A percentile compares a stretch with the other conserved stretches of the same genome.
Evolutionary conservation across 129 eudicot genomes (phyloP).

Genomic region (Flaveria trinervia): DNA sequence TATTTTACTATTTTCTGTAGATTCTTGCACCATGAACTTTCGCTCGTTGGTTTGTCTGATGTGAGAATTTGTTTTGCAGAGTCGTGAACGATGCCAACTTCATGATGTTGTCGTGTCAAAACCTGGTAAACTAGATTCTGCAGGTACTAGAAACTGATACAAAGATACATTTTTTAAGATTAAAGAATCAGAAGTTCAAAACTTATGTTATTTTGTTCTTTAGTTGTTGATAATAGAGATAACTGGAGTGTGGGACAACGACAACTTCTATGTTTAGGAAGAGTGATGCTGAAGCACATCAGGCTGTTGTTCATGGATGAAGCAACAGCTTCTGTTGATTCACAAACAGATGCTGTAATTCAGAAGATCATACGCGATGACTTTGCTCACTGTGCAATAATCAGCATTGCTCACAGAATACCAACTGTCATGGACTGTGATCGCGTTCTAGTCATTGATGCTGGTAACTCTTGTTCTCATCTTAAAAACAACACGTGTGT

Average conservation of each 20-base stretch:
- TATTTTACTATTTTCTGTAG: background rate
- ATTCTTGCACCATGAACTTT: background rate
- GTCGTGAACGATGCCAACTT: conserved; percentile 91
- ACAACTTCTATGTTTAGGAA: conserved; percentile 83
- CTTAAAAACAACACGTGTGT: background rate
- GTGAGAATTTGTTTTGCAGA: conserved; percentile 37
- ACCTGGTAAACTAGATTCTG: conserved; percentile 78
- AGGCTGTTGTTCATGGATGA: conserved; percentile 86
- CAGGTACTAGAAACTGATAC: conserved; percentile 45
- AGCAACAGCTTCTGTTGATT: conserved; percentile 98
- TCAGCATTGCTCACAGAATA: conserved; percentile 94
- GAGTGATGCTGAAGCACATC: conserved; percentile 79
- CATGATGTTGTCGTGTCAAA: conserved; percentile 79
- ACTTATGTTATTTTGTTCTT: background rate
- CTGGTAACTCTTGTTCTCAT: conserved; percentile 43
- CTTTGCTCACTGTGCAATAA: conserved; percentile 67
- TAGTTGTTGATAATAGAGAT: conserved; percentile 79
- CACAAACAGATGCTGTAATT: conserved; percentile 83
- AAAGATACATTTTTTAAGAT: background rate
- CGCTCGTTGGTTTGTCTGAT: background rate
- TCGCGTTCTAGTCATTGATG: conserved; percentile 78
- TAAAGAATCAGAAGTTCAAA: background rate
- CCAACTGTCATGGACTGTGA: conserved; percentile 98
- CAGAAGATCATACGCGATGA: conserved; percentile 85
- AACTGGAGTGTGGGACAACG: conserved; percentile 99